phyloP scores from a whole-genome alignment of 1,284 basidiomycete genomes.

The Puccinia horiana region DNA sequence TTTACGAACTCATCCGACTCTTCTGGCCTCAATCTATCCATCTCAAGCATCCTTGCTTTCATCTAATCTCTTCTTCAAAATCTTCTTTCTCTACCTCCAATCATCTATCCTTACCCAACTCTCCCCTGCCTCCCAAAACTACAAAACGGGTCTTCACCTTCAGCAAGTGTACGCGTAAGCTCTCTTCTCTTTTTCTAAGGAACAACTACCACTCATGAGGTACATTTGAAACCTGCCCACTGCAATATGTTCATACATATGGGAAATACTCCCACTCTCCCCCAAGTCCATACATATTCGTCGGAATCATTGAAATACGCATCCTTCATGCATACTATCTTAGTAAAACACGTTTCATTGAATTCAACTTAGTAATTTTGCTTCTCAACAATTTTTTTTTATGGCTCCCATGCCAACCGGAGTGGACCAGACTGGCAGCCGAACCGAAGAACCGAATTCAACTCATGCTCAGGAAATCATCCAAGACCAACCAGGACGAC shows the following conservation, averaged over 20 bases:
- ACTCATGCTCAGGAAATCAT: background rate
- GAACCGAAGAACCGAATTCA: background rate
- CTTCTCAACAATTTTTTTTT: too few relatives aligned
- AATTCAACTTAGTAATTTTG: too few relatives aligned
- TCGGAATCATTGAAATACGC: too few relatives aligned
- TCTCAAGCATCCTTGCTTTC: background rate
- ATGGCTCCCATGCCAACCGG: background rate
- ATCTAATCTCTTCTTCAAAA: background rate
- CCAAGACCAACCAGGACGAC: background rate
- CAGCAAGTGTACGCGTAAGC: background rate
- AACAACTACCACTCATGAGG: background rate
- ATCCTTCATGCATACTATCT: too few relatives aligned
- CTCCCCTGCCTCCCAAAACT: background rate
- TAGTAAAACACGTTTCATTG: too few relatives aligned
- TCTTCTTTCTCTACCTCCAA: background rate
- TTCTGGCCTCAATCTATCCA: constrained; percentile 23
- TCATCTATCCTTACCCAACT: background rate
- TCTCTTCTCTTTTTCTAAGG: background rate
- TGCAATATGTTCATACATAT: too few relatives aligned
- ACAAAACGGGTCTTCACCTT: constrained; percentile 19
- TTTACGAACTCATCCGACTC: background rate
- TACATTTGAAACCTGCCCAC: too few relatives aligned
- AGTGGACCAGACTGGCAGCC: background rate
- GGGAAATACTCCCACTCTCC: too few relatives aligned
- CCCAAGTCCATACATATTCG: too few relatives aligned